These are phyloP conservation scores for Trichoderma endophyticum DNA, from an alignment of 2,329 filamentous ascomycete genomes.

Conservation along the genomic window DNA sequence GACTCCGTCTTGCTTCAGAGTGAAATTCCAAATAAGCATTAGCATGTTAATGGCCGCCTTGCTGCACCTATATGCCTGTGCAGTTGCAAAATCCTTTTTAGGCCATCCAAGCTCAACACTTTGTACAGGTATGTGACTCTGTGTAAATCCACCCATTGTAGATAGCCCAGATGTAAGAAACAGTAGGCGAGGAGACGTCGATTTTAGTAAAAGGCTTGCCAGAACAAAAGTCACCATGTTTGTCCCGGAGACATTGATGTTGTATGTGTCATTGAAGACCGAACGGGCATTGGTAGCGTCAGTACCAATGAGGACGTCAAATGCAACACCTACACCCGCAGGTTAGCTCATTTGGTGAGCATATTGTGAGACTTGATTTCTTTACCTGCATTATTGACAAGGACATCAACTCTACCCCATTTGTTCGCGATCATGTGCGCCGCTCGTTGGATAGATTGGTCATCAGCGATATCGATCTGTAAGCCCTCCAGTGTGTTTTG, in stretches of 20 bases:
- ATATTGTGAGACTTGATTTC: background rate
- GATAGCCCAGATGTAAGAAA: background rate
- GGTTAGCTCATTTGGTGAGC: background rate
- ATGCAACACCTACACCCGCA: background rate
- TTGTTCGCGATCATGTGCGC: background rate
- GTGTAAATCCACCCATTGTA: background rate
- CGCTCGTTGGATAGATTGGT: background rate
- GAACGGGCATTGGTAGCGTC: background rate
- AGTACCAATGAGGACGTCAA: background rate
- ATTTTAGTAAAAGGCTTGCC: background rate
- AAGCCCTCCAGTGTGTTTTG: background rate
- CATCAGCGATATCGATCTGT: background rate
- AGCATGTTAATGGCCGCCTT: background rate
- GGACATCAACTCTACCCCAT: background rate
- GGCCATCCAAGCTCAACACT: background rate
- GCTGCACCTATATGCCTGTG: background rate
- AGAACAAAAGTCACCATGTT: background rate
- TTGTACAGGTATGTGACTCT: background rate
- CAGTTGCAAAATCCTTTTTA: background rate
- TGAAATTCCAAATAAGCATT: background rate
- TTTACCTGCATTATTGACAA: background rate
- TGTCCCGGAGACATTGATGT: background rate
- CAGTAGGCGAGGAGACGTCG: background rate
- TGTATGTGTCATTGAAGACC: background rate
- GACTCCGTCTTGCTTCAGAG: background rate